A percentile compares a stretch with the other conserved stretches of the same genome.
phyloP scores from a whole-genome alignment of 192 early-diverging fungal species.

The Globomyces pollinis-pini region DNA sequence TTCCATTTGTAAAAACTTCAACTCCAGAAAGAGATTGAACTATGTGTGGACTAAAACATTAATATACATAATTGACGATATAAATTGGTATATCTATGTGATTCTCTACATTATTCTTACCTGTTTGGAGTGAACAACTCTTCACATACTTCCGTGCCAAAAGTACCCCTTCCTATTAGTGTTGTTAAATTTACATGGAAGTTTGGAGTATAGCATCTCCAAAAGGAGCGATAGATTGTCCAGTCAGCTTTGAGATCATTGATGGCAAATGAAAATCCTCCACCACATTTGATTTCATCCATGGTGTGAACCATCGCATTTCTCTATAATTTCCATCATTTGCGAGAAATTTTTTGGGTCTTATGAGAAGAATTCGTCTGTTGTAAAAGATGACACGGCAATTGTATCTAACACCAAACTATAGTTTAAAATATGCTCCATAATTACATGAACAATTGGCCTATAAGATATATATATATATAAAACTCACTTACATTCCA shows the following conservation, averaged over 20 bases:
- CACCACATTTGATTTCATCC: slow-evolving; percentile 53
- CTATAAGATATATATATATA: no score
- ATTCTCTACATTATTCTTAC: slow-evolving; percentile 17
- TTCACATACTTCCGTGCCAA: slow-evolving; percentile 95
- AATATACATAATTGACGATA: no score
- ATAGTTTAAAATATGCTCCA: no score
- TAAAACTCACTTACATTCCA: slow-evolving; percentile 74
- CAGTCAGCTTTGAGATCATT: slow-evolving; percentile 70
- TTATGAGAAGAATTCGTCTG: slow-evolving; percentile 79
- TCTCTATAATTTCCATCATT: slow-evolving; percentile 99
- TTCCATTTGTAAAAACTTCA: slow-evolving; percentile 93
- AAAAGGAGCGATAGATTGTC: slow-evolving; percentile 78
- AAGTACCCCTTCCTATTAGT: slow-evolving; percentile 33
- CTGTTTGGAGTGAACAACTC: slow-evolving; percentile 92
- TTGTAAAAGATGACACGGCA: slow-evolving; percentile 85
- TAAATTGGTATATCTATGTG: background rate
- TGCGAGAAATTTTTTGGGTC: slow-evolving; percentile 93
- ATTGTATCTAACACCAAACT: slow-evolving; percentile 91
- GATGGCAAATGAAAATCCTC: slow-evolving; percentile 79
- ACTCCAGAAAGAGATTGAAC: slow-evolving; percentile 88
- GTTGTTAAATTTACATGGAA: slow-evolving; percentile 41
- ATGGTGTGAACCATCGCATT: slow-evolving; percentile 86
- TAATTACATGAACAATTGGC: no score
- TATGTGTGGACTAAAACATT: slow-evolving; percentile 80
- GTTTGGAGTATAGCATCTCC: slow-evolving; percentile 87